phyloP scores from a whole-genome alignment of 2,329 filamentous ascomycete species.

The Raffaelea albimanens region DNA sequence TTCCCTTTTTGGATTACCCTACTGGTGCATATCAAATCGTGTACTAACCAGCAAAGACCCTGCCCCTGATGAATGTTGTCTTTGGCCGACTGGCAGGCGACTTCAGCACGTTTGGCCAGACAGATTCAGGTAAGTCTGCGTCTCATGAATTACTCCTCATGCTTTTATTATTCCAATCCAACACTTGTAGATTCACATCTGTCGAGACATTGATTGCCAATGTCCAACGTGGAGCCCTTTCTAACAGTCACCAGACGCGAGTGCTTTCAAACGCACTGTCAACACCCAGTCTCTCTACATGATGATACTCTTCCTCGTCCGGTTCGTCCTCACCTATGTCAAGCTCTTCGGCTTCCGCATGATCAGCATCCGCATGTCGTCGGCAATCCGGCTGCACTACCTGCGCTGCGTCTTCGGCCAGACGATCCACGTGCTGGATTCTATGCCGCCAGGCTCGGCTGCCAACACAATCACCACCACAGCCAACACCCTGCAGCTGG shows the following conservation, averaged over 20 bases:
- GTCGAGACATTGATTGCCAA: no score
- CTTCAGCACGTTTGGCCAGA: constrained; percentile 30
- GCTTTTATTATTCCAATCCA: constrained; percentile 22
- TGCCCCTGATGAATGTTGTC: constrained; percentile 51
- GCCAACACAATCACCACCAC: constrained; percentile 55
- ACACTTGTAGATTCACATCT: no score
- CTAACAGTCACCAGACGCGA: constrained; percentile 24
- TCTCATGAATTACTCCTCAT: neutral
- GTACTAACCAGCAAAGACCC: constrained; percentile 27
- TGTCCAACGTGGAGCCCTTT: no score
- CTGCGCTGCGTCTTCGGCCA: constrained; percentile 54
- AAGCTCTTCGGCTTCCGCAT: constrained; percentile 48
- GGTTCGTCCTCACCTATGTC: constrained; percentile 51
- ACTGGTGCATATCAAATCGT: no score
- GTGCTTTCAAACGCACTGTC: constrained; percentile 27
- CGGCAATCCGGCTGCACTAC: constrained; percentile 54
- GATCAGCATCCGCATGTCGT: constrained; percentile 52
- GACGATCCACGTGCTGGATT: constrained; percentile 59
- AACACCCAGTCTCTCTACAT: constrained; percentile 52
- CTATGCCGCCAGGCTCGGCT: constrained; percentile 51
- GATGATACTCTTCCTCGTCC: constrained; percentile 59
- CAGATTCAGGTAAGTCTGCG: constrained; percentile 1
- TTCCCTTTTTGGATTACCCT: neutral
- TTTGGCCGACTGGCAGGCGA: constrained; percentile 43
- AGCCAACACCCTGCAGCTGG: constrained; percentile 54